These are phyloP conservation scores for Brassica hybrid DNA, from an alignment of 441 rosid genomes.

Conservation along the genomic window DNA sequence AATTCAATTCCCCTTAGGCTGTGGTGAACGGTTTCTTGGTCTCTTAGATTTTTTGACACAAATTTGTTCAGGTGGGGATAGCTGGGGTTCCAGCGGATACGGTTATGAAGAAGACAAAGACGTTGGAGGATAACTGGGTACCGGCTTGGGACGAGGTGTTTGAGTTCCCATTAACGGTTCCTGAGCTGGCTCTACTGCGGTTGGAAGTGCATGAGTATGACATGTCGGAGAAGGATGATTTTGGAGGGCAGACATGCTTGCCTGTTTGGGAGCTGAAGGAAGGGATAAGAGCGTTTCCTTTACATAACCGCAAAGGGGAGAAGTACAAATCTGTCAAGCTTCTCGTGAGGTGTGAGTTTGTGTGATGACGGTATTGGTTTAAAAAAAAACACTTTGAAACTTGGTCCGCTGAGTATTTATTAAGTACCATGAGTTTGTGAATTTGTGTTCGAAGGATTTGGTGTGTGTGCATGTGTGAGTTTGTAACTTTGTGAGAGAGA, in stretches of 20 bases:
- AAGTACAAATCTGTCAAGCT: slow-evolving; percentile 49
- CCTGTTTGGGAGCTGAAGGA: slow-evolving; percentile 50
- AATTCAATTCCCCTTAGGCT: background rate
- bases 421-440: slow-evolving; percentile 23
- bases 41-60: background rate
- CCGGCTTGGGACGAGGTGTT: slow-evolving; percentile 57
- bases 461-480: slow-evolving; percentile 19
- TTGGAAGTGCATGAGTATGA: slow-evolving; percentile 54
- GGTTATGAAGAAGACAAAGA: slow-evolving; percentile 48
- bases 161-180: slow-evolving; percentile 51
- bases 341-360: slow-evolving; percentile 55
- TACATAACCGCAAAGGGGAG: slow-evolving; percentile 51
- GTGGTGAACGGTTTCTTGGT: background rate
- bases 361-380: slow-evolving; percentile 17
- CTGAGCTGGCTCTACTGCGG: slow-evolving; percentile 54
- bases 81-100: slow-evolving; percentile 53
- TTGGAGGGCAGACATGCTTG: slow-evolving; percentile 57
- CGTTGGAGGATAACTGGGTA: slow-evolving; percentile 50
- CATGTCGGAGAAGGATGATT: slow-evolving; percentile 54
- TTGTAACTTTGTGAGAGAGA: background rate
- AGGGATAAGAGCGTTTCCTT: slow-evolving; percentile 51
- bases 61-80: slow-evolving; percentile 49
- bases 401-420: slow-evolving; percentile 6
- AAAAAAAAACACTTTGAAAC: background rate
- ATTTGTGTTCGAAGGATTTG: slow-evolving; percentile 24